Percentiles rank a stretch among this genome's conserved stretches.
phyloP scores from a whole-genome alignment of 228 moss, liverwort and hornwort species.

The Sphagnum fallax region DNA sequence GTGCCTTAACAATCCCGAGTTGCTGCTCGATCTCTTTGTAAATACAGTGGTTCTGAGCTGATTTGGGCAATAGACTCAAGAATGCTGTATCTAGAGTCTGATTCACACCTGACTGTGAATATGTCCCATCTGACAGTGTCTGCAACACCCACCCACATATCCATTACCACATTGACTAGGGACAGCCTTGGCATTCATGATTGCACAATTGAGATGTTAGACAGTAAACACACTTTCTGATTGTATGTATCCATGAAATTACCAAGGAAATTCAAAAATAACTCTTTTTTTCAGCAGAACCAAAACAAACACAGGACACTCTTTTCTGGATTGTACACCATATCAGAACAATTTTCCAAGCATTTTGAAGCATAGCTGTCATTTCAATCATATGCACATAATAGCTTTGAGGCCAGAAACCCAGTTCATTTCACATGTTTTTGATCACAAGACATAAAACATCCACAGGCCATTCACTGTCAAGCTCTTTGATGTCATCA shows the following conservation, averaged over 20 bases:
- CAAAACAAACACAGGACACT: too few species aligned
- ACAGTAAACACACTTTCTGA: too few species aligned
- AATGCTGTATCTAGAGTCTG: constrained; percentile 70
- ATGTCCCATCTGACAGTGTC: constrained; percentile 77
- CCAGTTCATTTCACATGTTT: background rate
- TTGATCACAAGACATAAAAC: background rate
- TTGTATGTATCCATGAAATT: too few species aligned
- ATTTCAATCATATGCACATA: too few species aligned
- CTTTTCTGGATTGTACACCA: too few species aligned
- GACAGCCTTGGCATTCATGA: background rate
- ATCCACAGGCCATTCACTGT: background rate
- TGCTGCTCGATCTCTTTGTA: constrained; percentile 92
- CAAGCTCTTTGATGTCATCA: background rate
- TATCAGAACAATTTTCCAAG: too few species aligned
- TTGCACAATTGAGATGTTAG: background rate
- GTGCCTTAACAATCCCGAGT: constrained; percentile 66
- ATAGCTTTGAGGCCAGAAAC: too few species aligned
- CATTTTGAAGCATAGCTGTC: too few species aligned
- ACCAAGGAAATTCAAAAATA: too few species aligned
- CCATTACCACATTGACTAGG: background rate
- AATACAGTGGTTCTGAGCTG: constrained; percentile 68
- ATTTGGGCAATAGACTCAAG: constrained; percentile 67
- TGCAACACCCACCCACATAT: constrained; percentile 14
- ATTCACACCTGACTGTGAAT: constrained; percentile 60
- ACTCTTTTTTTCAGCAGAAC: too few species aligned